Conservation (phyloP, 148 eudicot genomes). For the Pharnaceum exiguum region DNA sequence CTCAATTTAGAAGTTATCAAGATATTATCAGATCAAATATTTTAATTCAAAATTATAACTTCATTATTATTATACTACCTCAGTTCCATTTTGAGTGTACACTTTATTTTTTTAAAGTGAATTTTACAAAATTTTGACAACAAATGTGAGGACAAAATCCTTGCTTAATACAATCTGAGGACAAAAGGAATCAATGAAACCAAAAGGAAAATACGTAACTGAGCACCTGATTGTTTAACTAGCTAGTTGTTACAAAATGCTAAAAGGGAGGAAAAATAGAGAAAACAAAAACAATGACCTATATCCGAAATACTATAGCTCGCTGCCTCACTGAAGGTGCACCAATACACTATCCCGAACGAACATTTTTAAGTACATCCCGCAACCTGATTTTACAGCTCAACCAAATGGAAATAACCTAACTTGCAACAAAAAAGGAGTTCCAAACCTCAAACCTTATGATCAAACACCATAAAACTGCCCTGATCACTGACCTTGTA, state of each 20-base stretch:
- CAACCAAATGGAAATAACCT: slow-evolving; percentile 40
- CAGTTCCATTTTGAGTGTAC: too few species aligned
- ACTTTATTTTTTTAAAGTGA: too few species aligned
- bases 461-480: slow-evolving; percentile 5
- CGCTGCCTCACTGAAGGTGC: slow-evolving; percentile 32
- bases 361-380: slow-evolving; percentile 37
- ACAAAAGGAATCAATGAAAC: slow-evolving; percentile 16
- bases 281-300: slow-evolving; percentile 25
- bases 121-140: too few species aligned
- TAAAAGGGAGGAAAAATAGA: slow-evolving; percentile 7
- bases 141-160: too few species aligned
- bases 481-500: slow-evolving; percentile 21
- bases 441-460: slow-evolving; percentile 30
- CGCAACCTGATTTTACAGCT: slow-evolving; percentile 47
- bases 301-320: slow-evolving; percentile 28
- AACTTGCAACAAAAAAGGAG: slow-evolving; percentile 13
- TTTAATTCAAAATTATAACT: too few species aligned
- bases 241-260: slow-evolving; percentile 29
- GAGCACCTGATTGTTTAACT: slow-evolving; percentile 11
- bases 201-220: slow-evolving; percentile 14
- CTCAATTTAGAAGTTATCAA: too few species aligned
- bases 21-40: too few species aligned
- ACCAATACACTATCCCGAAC: slow-evolving; percentile 29
- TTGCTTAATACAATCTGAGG: slow-evolving; percentile 40
- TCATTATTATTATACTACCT: too few species aligned